Evolutionary conservation across 495 filamentous ascomycete species (phyloP).

Genomic region (Aspergillus wentii): DNA sequence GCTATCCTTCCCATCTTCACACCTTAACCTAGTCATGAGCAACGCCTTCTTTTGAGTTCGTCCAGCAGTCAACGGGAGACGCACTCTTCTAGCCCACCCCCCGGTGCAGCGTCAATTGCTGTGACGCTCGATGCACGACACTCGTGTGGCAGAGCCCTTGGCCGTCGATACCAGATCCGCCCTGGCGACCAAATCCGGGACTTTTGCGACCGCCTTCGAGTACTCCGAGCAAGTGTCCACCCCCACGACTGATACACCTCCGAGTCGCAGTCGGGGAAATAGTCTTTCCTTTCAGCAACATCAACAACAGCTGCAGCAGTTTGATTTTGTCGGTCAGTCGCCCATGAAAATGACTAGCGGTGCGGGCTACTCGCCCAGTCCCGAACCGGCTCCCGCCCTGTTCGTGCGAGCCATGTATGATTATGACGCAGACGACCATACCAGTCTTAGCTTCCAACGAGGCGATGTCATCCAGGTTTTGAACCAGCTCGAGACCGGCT

Average conservation of each 20-base stretch:
- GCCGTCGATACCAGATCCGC: slow-evolving; percentile 28
- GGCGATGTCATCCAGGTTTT: slow-evolving; percentile 97
- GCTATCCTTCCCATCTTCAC: background rate
- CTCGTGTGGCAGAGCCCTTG: slow-evolving; percentile 28
- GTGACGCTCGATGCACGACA: slow-evolving; percentile 30
- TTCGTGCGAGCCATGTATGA: slow-evolving; percentile 96
- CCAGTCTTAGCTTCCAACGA: slow-evolving; percentile 90
- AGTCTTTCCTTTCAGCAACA: slow-evolving; percentile 22
- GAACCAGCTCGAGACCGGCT: slow-evolving; percentile 94
- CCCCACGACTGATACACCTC: slow-evolving; percentile 24
- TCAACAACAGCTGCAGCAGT: slow-evolving; percentile 17
- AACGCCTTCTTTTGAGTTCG: slow-evolving; percentile 15
- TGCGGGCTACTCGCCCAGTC: slow-evolving; percentile 58
- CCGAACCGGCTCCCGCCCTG: slow-evolving; percentile 68
- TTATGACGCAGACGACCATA: slow-evolving; percentile 94
- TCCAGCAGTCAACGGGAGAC: slow-evolving; percentile 15
- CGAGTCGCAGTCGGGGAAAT: slow-evolving; percentile 25
- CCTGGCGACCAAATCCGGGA: slow-evolving; percentile 28
- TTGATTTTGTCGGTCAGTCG: slow-evolving; percentile 24
- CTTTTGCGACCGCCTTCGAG: slow-evolving; percentile 42
- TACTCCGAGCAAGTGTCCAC: slow-evolving; percentile 38
- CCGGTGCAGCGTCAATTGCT: slow-evolving; percentile 9
- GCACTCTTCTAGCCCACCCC: slow-evolving; percentile 2
- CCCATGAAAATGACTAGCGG: slow-evolving; percentile 29
- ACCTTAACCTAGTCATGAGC: slow-evolving; percentile 20